Evolutionary conservation across 208 protist genomes (phyloP), one percentile per base, ranked within the genome.

Genomic region (Strigomonas culicis): DNA sequence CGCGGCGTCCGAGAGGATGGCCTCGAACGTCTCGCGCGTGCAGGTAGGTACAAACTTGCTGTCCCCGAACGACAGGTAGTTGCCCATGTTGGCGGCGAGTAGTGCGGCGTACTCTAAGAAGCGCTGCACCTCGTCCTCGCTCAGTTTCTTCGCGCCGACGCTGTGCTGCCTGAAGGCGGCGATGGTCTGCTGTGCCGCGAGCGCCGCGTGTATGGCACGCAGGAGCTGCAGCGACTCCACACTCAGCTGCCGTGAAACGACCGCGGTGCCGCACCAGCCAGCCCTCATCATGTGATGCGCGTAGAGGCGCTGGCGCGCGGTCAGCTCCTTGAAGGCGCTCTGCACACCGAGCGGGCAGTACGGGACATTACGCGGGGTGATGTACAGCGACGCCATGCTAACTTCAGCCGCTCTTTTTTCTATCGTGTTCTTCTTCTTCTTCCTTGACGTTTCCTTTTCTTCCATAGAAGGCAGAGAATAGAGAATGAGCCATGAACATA

Each of bases 21-120:
- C 46, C 52, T 52, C 64, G 25, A 97, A 94, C 0, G 51, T 61
- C 17, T 90, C 81, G 44, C 74, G 60, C 10, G 68, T 28, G 59
- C 82, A 84, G 43, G 79, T 50, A 2, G 90, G 90, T 19, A 97
- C 58, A 47, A 98, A 96, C 75, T 98, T 98, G 59, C 74, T 92
- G 75, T 98, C 94, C 36, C 95, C 95, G 66, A 98, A 98, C 27
- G 68, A 83, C 19, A 85, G 52, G 62, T 97, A 98, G 81, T 98
- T 98, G 64, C 95, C 94, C 84, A 95, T 85, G 77, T 97, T 98
- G 27, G 77, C 68, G 79, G 91, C 96, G 39, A 97, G 76, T 30
- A 78, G 52, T 10, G 90, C 84, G 13, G 79, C 63, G 77, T 96
- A 98, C 51, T 90, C 64, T 4, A 94, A 34, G 32, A 98, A 80